Evolutionary conservation across 1,284 basidiomycete genomes (phyloP), one percentile per base, ranked within the genome.

Genomic region (Cryptococcus floricola): DNA sequence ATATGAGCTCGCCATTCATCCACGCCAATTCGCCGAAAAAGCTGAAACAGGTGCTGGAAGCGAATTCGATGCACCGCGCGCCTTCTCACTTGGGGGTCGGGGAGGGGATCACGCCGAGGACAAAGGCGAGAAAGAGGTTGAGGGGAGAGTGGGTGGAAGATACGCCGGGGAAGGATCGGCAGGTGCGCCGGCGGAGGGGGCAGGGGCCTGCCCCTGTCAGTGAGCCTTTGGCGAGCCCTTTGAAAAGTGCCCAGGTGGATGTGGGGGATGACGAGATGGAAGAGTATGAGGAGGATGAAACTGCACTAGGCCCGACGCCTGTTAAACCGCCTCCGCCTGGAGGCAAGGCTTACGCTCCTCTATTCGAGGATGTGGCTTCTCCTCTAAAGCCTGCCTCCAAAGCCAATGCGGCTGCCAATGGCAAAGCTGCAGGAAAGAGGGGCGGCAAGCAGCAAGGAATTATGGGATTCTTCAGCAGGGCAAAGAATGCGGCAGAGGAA

Each of bases 141-240:
- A 60, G 68, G 10, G 76, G 76, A 4, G 75, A 77, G 45, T 56
- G 59, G 23, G 65, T 75, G 31, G 74, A 73, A 19, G 68, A 70
- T 56, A 74, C 71, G 3, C 76, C 76, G 4, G 56, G 67, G 18
- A 69, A 69, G 48, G 65, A 68, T 10, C 57, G 58, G 37, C 48
- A 45, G 7, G 49, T 54, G 19, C 38, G 62, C 52, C 43, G 60
- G 44, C 54, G 53, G 45, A 41, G 59, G 41, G 65, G 44, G 7
- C 44, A 25, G 18, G 18, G 44, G 18, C 25, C 6, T 28, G 25
- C 14, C 16, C 41, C 14, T 8, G 16, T 23, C 16, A 39, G 8
- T 23, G 16, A 13, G 7, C 41, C 6, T 13, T 8, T n/a, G 8
- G 9, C 41, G 41, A 42, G 41, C 14, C 41, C 19, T 7, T 8